Base-by-base conservation (phyloP, 768 basidiomycete species). In the Boletales sp. region DNA sequence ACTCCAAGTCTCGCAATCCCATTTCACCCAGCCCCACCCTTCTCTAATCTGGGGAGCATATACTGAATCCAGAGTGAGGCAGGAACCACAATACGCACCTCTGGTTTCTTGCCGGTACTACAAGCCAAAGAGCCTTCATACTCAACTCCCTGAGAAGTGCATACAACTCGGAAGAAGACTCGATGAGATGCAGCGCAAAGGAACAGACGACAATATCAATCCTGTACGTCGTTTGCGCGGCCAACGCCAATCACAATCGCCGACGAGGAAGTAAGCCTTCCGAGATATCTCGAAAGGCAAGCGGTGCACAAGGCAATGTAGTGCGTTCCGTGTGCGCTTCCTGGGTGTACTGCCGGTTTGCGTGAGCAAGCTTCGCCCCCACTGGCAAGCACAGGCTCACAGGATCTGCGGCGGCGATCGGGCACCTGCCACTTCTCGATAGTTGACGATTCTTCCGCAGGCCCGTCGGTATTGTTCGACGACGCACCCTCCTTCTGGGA, bases 101-200 rank as follows among this genome's bases (percentile, higher is more conserved):
- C 84, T 17, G 87, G 87, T 55, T 81, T 86, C 67, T 89, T 90
- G 65, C 84, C 31, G 87, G 68, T 6, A 89, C 74, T 31, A 86
- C 74, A 9, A 90, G 72, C 84, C 86, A 89, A 30, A 67, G 67
- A 3, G 74, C 73, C 59, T 81, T 82, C 39, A 73, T 77, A 52
- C 81, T 83, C 32, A 89, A 65, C 57, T 84, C 82, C 70, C 77
- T 81, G 12, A 87, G 70, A 8, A 89, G 68, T 8, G 82, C 70
- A 59, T 82, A 90, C 17, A 88, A 69, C 46, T 82, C 79, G 0
- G 82, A 84, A 2, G 81, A 61, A 21, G 73, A 74, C 40, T 80
- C 78, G 30, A 87, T 65, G 32, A 90, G 80, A 59, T 90, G 87
- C 27, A 90, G 65, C 9, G 86, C 86, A 58, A 88, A 89, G 4